phyloP scores from a whole-genome alignment of 73 alveolate species.

The Paramecium sonneborni region DNA sequence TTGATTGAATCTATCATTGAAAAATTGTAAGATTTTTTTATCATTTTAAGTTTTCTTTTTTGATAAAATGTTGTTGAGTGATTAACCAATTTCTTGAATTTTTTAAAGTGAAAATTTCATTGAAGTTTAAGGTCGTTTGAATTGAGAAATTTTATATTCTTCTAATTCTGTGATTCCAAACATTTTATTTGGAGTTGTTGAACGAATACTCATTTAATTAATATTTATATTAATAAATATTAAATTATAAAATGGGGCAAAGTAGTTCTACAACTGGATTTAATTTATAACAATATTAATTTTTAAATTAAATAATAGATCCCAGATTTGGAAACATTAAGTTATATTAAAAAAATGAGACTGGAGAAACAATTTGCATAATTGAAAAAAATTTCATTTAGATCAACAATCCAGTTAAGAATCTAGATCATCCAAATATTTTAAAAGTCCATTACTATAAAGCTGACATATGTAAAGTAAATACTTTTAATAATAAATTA shows the following conservation, averaged over 20 bases:
- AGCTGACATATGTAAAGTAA: background rate
- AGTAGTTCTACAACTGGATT: background rate
- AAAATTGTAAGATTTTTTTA: background rate
- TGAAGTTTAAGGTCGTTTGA: background rate
- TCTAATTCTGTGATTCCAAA: conserved; percentile 8
- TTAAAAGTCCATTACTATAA: background rate
- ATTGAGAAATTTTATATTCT: background rate
- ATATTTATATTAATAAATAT: background rate
- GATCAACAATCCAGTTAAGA: background rate
- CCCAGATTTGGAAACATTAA: background rate
- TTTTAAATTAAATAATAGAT: background rate
- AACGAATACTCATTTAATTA: background rate
- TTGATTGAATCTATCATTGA: background rate
- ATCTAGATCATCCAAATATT: background rate
- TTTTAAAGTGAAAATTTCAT: background rate
- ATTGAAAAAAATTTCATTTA: background rate
- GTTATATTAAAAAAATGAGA: background rate
- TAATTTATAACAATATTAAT: background rate
- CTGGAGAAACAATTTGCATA: background rate
- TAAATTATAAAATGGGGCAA: background rate
- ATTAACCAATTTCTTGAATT: background rate
- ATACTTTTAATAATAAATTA: background rate
- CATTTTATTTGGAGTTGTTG: conserved; percentile 16
- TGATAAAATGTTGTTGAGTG: background rate
- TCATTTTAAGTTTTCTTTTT: background rate